Base-by-base conservation (phyloP, 23 red algal species). In the Pyropia yezoensis region DNA sequence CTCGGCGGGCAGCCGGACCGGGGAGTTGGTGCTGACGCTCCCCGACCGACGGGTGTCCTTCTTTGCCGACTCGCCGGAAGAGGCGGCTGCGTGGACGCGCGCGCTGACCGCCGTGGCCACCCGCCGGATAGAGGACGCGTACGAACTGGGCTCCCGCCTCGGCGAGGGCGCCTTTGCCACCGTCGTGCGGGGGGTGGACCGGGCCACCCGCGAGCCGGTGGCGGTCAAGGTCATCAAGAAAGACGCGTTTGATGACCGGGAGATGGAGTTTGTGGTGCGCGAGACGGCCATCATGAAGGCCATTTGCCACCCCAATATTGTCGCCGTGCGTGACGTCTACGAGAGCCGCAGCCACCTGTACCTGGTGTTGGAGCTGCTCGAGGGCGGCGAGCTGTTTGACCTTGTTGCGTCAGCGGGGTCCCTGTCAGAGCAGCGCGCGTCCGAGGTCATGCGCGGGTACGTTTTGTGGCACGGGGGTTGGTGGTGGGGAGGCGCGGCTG, bases 81-180 rank as follows among this genome's bases (percentile, higher is more conserved):
- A 69, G 29, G 86, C 65, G 34, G 45, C 73, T 4, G 52, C 69
- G 26, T 95, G 90, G 90, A 26, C 69, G 26, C 33, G 49, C 15
- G 90, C 90, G 12, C 28, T 95, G 50, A 88, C 75, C 65, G 68
- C 56, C 18, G 76, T 73, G 8, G 71, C 76, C 14, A 47, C 70
- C 28, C 62, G 67, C 26, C 39, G 59, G 1, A 73, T 98, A 49
- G 79, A 98, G 58, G 76, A 88, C 74, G 79, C 76, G 59, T 96
- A 96, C 77, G 79, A 66, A 16, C 65, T 96, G 50, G 92, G 86
- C 53, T 34, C 75, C 50, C 28, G 80, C 64, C 24, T 96, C 19
- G 92, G 92, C 23, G 83, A 90, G 25, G 92, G 92, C 33, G 83
- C 92, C 16, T 96, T 96, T 74, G 92, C 79, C 4, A 65, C 77